Conservation (phyloP, 257 asterid species). For the Scutellaria minor region DNA sequence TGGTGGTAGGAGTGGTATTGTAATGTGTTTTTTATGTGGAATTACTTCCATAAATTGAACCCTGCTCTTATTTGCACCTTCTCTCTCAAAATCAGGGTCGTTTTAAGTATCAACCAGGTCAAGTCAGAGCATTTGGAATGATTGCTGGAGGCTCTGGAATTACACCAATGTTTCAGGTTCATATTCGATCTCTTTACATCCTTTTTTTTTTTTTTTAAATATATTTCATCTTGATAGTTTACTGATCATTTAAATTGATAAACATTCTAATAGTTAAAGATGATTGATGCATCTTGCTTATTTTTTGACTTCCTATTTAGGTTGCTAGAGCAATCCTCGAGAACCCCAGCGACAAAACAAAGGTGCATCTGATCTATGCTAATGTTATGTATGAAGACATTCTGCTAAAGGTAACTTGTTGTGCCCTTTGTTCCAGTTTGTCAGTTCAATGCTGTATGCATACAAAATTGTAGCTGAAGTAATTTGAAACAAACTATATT, state of each 20-base stretch:
- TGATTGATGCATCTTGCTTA: background rate
- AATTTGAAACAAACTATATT: constrained; percentile 4
- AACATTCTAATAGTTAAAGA: background rate
- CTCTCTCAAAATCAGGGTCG: constrained; percentile 49
- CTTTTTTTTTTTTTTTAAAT: constrained; percentile 5
- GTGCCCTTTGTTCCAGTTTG: constrained; percentile 8
- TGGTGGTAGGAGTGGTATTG: background rate
- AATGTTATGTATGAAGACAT: constrained; percentile 89
- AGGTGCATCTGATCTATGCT: constrained; percentile 85
- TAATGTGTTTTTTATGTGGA: no score
- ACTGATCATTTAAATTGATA: background rate
- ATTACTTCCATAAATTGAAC: background rate
- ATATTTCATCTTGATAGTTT: constrained; percentile 8
- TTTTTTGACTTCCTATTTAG: constrained; percentile 44
- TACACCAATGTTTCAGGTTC: constrained; percentile 76
- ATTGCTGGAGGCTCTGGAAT: constrained; percentile 78
- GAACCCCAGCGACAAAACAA: constrained; percentile 75
- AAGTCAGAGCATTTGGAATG: constrained; percentile 72
- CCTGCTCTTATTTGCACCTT: background rate
- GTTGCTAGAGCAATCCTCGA: constrained; percentile 93
- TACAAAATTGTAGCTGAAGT: constrained; percentile 1
- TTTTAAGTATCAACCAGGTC: constrained; percentile 67
- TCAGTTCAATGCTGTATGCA: constrained; percentile 21
- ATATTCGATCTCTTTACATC: constrained; percentile 22
- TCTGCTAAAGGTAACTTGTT: constrained; percentile 71